A percentile compares a stretch with the other conserved stretches of the same genome.
Evolutionary conservation across 495 filamentous ascomycete genomes (phyloP).

Genomic region (Pyronema omphalodes): DNA sequence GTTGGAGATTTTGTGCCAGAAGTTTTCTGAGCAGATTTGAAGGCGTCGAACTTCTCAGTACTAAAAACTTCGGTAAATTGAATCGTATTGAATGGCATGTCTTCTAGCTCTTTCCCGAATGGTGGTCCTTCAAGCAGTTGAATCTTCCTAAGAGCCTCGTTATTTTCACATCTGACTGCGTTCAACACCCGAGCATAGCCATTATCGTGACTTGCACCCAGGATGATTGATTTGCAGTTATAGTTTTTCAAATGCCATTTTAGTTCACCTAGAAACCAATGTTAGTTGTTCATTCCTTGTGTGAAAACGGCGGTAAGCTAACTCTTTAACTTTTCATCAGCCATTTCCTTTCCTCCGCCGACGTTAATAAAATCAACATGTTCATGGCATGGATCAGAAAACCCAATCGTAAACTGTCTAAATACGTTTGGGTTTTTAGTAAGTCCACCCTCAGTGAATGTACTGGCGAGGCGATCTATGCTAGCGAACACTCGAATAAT

Average conservation of each 20-base stretch:
- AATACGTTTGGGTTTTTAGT: slow-evolving; percentile 13
- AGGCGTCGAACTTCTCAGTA: slow-evolving; percentile 14
- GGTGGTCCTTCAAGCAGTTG: slow-evolving; percentile 20
- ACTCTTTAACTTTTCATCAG: slow-evolving; percentile 11
- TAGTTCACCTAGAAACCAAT: slow-evolving; percentile 12
- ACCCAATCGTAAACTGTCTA: slow-evolving; percentile 21
- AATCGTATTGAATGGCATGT: slow-evolving; percentile 7
- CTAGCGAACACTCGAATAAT: slow-evolving; percentile 20
- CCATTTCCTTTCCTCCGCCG: slow-evolving; percentile 23
- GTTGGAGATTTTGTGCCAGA: background rate
- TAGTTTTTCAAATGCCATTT: slow-evolving; percentile 22
- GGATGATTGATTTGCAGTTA: slow-evolving; percentile 21
- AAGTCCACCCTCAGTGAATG: slow-evolving; percentile 10
- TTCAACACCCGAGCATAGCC: slow-evolving; percentile 20
- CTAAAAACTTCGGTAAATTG: slow-evolving; percentile 15
- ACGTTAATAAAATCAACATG: slow-evolving; percentile 23
- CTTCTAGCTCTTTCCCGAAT: slow-evolving; percentile 16
- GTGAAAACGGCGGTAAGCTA: background rate
- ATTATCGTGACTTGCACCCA: slow-evolving; percentile 23
- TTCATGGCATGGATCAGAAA: slow-evolving; percentile 17
- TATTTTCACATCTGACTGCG: slow-evolving; percentile 11
- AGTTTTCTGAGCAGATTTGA: background rate
- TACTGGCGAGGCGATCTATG: slow-evolving; percentile 12
- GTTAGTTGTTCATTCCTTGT: background rate
- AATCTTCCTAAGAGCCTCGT: slow-evolving; percentile 8